Conservation (phyloP, 257 asterid species). For the Paulownia fortunei region DNA sequence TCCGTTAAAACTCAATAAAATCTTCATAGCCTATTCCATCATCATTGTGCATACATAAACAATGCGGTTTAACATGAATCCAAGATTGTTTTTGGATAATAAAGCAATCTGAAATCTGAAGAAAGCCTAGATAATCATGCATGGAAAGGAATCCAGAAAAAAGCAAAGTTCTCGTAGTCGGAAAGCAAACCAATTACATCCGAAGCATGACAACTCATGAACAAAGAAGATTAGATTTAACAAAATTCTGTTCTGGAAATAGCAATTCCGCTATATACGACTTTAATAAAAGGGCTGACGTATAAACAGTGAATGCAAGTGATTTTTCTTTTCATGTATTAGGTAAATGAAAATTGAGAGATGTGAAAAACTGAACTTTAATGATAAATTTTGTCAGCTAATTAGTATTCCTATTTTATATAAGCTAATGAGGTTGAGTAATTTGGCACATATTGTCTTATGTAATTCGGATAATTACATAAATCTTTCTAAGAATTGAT, state of each 20-base stretch:
- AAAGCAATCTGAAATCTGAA: conserved; percentile 21
- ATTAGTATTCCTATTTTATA: no score
- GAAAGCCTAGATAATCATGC: not conserved
- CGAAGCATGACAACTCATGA: conserved; percentile 9
- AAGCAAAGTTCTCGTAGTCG: conserved; percentile 4
- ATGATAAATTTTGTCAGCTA: no score
- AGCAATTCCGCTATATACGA: not conserved
- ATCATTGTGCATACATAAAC: not conserved
- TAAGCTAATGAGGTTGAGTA: no score
- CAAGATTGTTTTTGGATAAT: not conserved
- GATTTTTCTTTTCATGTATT: no score
- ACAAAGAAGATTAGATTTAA: not conserved
- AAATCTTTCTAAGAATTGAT: no score
- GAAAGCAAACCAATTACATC: not conserved
- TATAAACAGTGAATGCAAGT: no score
- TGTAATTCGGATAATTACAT: no score
- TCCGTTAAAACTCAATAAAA: not conserved
- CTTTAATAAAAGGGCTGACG: not conserved
- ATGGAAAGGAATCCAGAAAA: conserved; percentile 13
- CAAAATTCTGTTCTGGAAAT: conserved; percentile 1
- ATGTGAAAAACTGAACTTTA: no score
- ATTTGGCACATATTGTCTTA: no score
- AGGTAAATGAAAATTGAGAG: no score
- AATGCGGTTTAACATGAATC: not conserved
- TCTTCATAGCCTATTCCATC: not conserved